These are phyloP conservation scores for Podila epigama DNA, from an alignment of 192 early-diverging fungal genomes.

Conservation along the genomic window DNA sequence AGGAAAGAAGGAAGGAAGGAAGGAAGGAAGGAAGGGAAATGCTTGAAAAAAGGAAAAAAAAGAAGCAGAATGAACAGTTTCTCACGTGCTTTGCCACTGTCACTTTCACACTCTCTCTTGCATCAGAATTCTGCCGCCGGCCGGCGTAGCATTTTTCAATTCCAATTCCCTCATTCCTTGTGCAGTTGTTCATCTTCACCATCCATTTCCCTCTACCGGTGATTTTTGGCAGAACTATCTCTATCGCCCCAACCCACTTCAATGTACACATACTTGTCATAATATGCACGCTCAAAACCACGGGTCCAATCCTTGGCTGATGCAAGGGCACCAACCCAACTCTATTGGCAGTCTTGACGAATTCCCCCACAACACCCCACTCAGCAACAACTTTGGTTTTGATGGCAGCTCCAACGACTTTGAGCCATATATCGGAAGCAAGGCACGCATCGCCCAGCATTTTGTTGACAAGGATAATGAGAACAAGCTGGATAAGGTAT, in stretches of 20 bases:
- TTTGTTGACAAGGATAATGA: not conserved
- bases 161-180: no score
- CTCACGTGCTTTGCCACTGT: not conserved
- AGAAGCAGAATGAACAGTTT: not conserved
- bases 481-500: not conserved
- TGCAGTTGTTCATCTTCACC: no score
- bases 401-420: not conserved
- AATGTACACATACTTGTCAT: no score
- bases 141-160: no score
- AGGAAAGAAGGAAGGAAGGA: not conserved
- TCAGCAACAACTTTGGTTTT: not conserved
- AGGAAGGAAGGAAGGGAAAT: not conserved
- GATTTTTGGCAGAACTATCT: constrained; percentile 19
- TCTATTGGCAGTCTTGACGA: not conserved
- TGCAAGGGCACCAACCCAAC: not conserved
- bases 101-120: no score
- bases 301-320: not conserved
- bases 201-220: no score
- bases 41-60: not conserved
- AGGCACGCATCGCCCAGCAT: not conserved
- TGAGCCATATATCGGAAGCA: not conserved
- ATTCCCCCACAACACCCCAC: no score
- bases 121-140: no score
- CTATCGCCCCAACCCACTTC: constrained; percentile 5
- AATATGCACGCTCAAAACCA: no score